Evolutionary conservation across 768 basidiomycete species (phyloP).

Genomic region (Cyclocybe aegerita): DNA sequence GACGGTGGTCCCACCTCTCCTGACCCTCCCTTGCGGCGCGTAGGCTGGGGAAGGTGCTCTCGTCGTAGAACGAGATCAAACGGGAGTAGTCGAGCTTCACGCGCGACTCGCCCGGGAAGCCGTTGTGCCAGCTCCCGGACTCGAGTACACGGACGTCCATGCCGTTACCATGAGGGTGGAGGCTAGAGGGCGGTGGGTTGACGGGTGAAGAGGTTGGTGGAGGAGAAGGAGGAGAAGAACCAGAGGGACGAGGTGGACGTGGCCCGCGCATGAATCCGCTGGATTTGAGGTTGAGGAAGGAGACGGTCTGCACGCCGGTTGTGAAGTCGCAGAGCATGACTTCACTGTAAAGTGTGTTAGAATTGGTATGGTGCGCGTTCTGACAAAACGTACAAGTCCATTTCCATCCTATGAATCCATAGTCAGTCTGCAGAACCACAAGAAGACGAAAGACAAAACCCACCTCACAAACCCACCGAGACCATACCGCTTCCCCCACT

Average conservation of each 20-base stretch:
- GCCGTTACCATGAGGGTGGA: no score
- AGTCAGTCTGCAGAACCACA: neutral
- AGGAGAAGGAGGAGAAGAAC: neutral
- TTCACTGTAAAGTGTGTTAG: constrained; percentile 30
- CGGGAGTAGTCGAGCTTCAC: constrained; percentile 40
- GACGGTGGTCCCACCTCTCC: constrained; percentile 33
- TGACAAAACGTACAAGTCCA: constrained; percentile 40
- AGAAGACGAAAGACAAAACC: constrained; percentile 2
- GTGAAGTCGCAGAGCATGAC: constrained; percentile 49
- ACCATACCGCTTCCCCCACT: constrained; percentile 38
- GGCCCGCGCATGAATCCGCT: neutral
- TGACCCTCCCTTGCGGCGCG: constrained; percentile 25
- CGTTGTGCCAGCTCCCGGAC: constrained; percentile 40
- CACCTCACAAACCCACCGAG: constrained; percentile 50
- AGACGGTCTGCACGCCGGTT: constrained; percentile 34
- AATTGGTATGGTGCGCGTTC: neutral
- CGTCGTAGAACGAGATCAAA: constrained; percentile 44
- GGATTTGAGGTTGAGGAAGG: constrained; percentile 34
- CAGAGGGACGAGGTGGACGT: neutral
- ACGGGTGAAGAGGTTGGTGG: neutral
- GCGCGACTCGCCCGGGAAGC: constrained; percentile 42
- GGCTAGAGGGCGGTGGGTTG: no score
- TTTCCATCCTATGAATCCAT: constrained; percentile 39
- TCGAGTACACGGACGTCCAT: constrained; percentile 20
- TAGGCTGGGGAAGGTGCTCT: constrained; percentile 34